These are phyloP conservation scores for Tulasnella sp. DNA, from an alignment of 768 basidiomycete species.

Conservation along the genomic window DNA sequence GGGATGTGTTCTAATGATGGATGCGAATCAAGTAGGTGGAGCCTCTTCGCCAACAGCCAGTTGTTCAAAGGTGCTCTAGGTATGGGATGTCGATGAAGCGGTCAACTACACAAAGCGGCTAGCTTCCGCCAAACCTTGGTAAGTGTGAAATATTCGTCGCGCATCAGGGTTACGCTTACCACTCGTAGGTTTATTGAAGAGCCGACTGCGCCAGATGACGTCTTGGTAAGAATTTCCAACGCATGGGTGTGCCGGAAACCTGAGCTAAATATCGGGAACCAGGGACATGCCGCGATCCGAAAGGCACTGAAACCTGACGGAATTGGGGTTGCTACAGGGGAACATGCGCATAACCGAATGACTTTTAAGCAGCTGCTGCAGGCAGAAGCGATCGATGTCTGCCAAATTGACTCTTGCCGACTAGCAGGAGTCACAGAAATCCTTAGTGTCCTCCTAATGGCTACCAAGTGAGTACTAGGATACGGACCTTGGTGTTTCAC, in stretches of 20 bases:
- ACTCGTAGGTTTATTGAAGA: slow-evolving; percentile 40
- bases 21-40: slow-evolving; percentile 40
- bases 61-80: slow-evolving; percentile 20
- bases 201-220: slow-evolving; percentile 39
- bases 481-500: background rate
- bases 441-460: slow-evolving; percentile 42
- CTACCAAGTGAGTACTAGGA: slow-evolving; percentile 35
- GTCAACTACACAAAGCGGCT: slow-evolving; percentile 42
- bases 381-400: slow-evolving; percentile 44
- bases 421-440: slow-evolving; percentile 43
- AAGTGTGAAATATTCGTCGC: background rate
- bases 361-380: slow-evolving; percentile 45
- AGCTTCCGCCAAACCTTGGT: slow-evolving; percentile 39
- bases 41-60: background rate
- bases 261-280: slow-evolving; percentile 27
- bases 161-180: background rate
- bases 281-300: slow-evolving; percentile 36
- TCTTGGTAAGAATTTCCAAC: slow-evolving; percentile 12
- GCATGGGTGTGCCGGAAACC: slow-evolving; percentile 24
- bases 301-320: slow-evolving; percentile 38
- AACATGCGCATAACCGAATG: slow-evolving; percentile 44
- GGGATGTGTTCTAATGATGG: slow-evolving; percentile 45
- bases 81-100: slow-evolving; percentile 42
- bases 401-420: slow-evolving; percentile 45
- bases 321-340: slow-evolving; percentile 44